Conservation (phyloP, 176 grass and related monocot genomes). For the Urochloa ruziziensis region DNA sequence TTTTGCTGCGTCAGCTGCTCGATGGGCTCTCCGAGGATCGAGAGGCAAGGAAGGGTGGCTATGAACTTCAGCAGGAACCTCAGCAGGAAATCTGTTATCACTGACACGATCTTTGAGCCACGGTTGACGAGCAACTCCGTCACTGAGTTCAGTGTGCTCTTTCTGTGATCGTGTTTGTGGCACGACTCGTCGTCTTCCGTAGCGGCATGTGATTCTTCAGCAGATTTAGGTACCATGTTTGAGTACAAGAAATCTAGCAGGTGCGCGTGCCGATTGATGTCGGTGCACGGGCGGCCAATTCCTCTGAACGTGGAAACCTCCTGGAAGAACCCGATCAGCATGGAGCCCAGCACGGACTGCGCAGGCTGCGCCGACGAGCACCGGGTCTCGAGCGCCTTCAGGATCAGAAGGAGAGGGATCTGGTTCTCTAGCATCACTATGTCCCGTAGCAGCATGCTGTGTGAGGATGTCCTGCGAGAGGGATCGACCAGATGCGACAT, state of each 20-base stretch:
- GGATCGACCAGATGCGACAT: conserved; percentile 34
- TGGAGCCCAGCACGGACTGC: conserved; percentile 2
- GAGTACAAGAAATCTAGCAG: conserved; percentile 69
- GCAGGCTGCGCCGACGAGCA: background rate
- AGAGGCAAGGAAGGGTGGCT: conserved; percentile 47
- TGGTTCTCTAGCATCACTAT: conserved; percentile 79
- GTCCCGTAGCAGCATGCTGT: conserved; percentile 40
- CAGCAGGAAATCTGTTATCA: conserved; percentile 30
- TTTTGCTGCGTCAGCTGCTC: conserved; percentile 45
- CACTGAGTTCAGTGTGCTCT: conserved; percentile 3
- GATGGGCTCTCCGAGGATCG: conserved; percentile 37
- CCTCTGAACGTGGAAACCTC: conserved; percentile 42
- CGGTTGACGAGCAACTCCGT: conserved; percentile 16
- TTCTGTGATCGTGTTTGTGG: background rate
- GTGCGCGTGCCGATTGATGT: conserved; percentile 33
- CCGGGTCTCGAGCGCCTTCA: conserved; percentile 37
- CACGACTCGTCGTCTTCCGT: background rate
- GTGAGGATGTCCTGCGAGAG: conserved; percentile 15
- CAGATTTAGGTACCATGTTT: conserved; percentile 25
- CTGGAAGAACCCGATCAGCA: conserved; percentile 54
- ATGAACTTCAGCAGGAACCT: conserved; percentile 37
- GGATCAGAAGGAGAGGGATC: conserved; percentile 68
- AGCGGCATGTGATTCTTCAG: conserved; percentile 21
- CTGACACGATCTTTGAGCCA: conserved; percentile 21
- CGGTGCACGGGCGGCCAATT: conserved; percentile 16